A percentile compares a stretch with the other conserved stretches of the same genome.
These are phyloP conservation scores for Thraustochytrium sp. DNA, from an alignment of 352 stramenopile species.

Conservation along the genomic window DNA sequence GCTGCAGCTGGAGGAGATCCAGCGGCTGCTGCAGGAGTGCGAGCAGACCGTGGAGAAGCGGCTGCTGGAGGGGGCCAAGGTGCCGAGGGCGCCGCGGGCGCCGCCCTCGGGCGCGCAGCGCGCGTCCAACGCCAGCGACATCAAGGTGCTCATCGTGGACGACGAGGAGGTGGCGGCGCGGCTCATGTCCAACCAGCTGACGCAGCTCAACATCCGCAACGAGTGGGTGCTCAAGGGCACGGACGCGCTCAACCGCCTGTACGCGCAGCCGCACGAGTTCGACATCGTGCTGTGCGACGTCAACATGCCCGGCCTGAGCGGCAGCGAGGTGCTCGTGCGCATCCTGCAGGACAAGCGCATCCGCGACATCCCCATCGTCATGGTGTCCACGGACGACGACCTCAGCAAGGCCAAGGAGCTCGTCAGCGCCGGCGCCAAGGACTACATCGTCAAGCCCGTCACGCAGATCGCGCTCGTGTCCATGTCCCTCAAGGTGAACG, in stretches of 20 bases:
- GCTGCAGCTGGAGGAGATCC: background rate
- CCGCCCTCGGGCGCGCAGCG: background rate
- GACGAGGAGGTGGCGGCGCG: slow-evolving; percentile 80
- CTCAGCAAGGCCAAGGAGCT: slow-evolving; percentile 63
- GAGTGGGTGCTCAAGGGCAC: slow-evolving; percentile 72
- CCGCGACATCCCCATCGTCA: slow-evolving; percentile 75
- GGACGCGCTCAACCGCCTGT: slow-evolving; percentile 65
- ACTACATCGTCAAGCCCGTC: slow-evolving; percentile 81
- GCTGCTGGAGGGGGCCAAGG: background rate
- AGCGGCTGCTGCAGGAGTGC: background rate
- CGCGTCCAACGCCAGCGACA: slow-evolving; percentile 52
- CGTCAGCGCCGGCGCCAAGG: slow-evolving; percentile 62
- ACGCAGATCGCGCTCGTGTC: slow-evolving; percentile 55
- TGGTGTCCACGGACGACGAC: slow-evolving; percentile 79
- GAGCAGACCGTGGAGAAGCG: background rate
- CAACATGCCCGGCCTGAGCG: slow-evolving; percentile 77
- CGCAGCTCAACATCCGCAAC: slow-evolving; percentile 71
- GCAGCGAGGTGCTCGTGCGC: slow-evolving; percentile 73
- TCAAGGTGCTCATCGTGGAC: slow-evolving; percentile 76
- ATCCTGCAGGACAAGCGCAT: slow-evolving; percentile 64
- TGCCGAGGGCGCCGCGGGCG: background rate
- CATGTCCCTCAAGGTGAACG: slow-evolving; percentile 30
- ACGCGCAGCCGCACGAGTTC: slow-evolving; percentile 66
- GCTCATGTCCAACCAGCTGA: slow-evolving; percentile 76
- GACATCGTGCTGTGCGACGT: slow-evolving; percentile 79